Percentiles rank a stretch among this genome's conserved stretches.
Evolutionary conservation across 495 filamentous ascomycete genomes (phyloP).

Genomic region (Trichoderma virens): DNA sequence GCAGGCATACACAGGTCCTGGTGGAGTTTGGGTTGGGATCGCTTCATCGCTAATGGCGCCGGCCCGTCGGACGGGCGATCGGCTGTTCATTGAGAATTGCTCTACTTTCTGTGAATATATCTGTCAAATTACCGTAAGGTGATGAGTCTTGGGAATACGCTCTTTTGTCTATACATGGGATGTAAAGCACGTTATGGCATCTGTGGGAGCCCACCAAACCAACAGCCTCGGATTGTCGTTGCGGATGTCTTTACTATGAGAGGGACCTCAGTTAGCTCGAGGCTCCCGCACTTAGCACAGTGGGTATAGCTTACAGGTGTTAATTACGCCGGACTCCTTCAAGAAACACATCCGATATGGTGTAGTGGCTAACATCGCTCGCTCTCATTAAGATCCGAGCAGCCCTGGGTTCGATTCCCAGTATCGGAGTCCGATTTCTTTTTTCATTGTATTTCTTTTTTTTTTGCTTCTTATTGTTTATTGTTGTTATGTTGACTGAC

Average conservation of each 20-base stretch:
- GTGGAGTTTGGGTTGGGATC: background rate
- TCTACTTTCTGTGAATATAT: background rate
- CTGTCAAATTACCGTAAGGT: background rate
- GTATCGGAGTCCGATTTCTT: background rate
- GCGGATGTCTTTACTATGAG: too few relatives aligned
- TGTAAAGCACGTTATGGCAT: too few relatives aligned
- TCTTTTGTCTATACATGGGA: too few relatives aligned
- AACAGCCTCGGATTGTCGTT: too few relatives aligned
- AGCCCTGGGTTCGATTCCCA: conserved; percentile 9
- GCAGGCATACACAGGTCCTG: background rate
- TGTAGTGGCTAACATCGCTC: conserved; percentile 8
- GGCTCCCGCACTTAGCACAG: too few relatives aligned
- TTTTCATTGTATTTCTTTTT: background rate
- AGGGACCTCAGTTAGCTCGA: too few relatives aligned
- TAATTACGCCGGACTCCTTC: background rate
- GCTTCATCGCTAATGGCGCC: background rate
- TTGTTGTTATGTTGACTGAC: too few relatives aligned
- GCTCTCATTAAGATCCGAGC: conserved; percentile 7
- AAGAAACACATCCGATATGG: background rate
- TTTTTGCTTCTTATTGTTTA: background rate
- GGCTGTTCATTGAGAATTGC: background rate
- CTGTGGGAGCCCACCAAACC: too few relatives aligned
- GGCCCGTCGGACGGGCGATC: background rate
- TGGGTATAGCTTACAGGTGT: background rate
- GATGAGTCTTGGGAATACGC: too few relatives aligned